Base-by-base conservation (phyloP, 2,329 filamentous ascomycete genomes). In the Aspergillus uvarum region DNA sequence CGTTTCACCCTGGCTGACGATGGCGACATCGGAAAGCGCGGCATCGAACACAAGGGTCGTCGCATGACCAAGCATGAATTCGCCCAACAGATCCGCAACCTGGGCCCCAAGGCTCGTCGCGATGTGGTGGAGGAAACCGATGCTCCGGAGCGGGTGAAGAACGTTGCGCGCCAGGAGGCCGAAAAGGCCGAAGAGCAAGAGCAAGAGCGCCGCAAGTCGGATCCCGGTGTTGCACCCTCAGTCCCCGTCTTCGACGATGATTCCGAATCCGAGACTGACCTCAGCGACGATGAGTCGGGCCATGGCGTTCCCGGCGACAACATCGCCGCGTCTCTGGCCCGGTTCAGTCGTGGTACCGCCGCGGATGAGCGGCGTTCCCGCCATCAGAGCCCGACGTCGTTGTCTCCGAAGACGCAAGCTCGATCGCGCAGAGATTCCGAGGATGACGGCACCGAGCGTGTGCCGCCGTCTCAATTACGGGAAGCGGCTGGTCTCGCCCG, bases 41-140 rank as follows among this genome's bases (percentile, higher is more conserved):
- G 77, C 16, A 67, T 77, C 26, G 59, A 64, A 48, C 73, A 79
- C 56, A 83, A 83, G 66, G 85, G 85, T 38, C 79, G 81, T 19
- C 80, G 86, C 48, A 85, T 88, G 83, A 86, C 81, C 75, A 88
- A 87, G 67, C 77, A 81, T 4, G 85, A 89, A 62, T 89, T 89
- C 68, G 87, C 88, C 68, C 76, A 83, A 60, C 82, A 87, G 66
- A 85, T 89, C 72, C 81, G 83, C 59, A 76, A 80, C 21, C 77
- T 88, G 70, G 85, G 87, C 63, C 82, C 86, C 26, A 87, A 85
- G 67, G 76, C 79, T 31, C 83, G 85, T 42, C 81, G 80, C 14
- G 80, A 77, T 51, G 62, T 78, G 5, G 74, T 80, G 3, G 73
- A 80, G 38, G 69, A 79, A 51, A 76, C 73, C 35, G 77, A 79